Conservation (phyloP, 495 filamentous ascomycete genomes). For the Chaetomium fimeti region DNA sequence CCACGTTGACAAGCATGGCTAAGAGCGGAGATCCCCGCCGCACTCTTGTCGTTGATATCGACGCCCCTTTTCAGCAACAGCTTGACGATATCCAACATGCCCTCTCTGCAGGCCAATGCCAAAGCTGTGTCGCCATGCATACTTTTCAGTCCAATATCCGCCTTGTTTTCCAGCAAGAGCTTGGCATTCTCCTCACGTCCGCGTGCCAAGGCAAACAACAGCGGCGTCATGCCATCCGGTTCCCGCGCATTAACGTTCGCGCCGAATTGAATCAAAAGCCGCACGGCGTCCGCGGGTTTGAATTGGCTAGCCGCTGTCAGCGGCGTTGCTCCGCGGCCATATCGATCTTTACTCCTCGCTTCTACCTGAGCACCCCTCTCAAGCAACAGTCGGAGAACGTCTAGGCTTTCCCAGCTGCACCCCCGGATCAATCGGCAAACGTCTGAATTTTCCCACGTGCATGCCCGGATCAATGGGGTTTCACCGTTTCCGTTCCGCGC, state of each 20-base stretch:
- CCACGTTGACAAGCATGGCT: background rate
- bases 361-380: background rate
- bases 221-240: background rate
- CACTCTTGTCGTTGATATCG: background rate
- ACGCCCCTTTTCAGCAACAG: background rate
- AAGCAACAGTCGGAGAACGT: too few relatives aligned
- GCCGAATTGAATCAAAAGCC: background rate
- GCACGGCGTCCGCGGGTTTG: background rate
- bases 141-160: too few relatives aligned
- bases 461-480: too few relatives aligned
- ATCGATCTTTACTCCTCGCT: too few relatives aligned
- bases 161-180: background rate
- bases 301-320: background rate
- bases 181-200: background rate
- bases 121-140: too few relatives aligned
- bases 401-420: too few relatives aligned
- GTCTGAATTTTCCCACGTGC: too few relatives aligned
- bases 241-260: background rate
- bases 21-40: background rate
- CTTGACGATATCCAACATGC: background rate
- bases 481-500: background rate
- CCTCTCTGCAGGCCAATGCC: background rate
- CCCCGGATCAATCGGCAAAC: too few relatives aligned
- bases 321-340: background rate
- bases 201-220: background rate